These are phyloP conservation scores for Suillus discolor DNA, from an alignment of 768 basidiomycete species.

Conservation along the genomic window DNA sequence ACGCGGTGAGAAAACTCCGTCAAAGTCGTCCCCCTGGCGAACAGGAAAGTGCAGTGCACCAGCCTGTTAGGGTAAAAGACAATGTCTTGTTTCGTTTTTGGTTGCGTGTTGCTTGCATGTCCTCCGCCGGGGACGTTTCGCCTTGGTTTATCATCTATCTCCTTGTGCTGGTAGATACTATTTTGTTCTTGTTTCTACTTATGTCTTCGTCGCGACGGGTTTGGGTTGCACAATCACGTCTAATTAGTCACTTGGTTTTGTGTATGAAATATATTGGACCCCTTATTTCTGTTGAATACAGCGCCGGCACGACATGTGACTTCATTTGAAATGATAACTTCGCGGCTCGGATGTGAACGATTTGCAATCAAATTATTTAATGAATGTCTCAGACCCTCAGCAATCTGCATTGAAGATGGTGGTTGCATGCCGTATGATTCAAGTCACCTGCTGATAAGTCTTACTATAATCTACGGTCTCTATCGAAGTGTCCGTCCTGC, in stretches of 20 bases:
- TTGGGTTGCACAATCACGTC: neutral
- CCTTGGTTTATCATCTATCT: neutral
- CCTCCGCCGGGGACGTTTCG: neutral
- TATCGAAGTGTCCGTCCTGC: conserved; percentile 16
- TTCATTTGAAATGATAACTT: too few relatives aligned
- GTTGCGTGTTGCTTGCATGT: neutral
- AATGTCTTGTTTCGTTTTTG: neutral
- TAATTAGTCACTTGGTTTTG: neutral
- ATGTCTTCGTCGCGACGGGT: neutral
- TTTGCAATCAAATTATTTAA: neutral
- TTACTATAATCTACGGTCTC: neutral
- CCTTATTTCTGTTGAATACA: neutral
- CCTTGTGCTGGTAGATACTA: neutral
- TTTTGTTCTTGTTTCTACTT: neutral
- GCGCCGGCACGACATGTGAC: too few relatives aligned
- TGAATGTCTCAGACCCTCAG: neutral
- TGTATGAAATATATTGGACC: neutral
- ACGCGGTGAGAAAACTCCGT: neutral
- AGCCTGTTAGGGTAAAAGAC: neutral
- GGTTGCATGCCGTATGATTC: neutral
- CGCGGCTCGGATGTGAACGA: neutral
- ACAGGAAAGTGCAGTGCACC: neutral
- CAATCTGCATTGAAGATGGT: neutral
- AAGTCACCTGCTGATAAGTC: neutral
- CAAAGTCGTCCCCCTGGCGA: neutral